Evolutionary conservation across 2,329 filamentous ascomycete genomes (phyloP), one percentile per base, ranked within the genome.

Genomic region (Venturia asperata): DNA sequence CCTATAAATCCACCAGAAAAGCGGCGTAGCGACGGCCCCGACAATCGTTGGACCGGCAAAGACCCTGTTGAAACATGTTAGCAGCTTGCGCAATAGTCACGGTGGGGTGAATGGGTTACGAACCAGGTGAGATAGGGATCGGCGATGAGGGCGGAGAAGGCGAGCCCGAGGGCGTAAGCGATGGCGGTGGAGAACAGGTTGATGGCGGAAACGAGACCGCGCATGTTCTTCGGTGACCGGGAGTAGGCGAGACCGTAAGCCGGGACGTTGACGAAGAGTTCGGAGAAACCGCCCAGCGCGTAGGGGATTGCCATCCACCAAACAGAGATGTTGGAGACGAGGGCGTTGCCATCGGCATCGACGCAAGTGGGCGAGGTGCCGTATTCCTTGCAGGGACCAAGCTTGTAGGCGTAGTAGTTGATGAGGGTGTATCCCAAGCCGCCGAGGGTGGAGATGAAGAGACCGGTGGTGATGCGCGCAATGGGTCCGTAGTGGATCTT

Each of bases 211-310:
- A 83, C 80, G 19, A 82, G 72, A 69, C 80, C 79, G 67, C 80
- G 74, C 81, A 82, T 82, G 70, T 82, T 82, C 64, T 76, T 72
- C 2, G 81, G 81, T 0, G 80, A 78, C 13, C 79, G 77, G 1
- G 80, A 78, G 71, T 82, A 83, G 0, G 81, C 81, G 66, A 83
- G 79, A 67, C 79, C 80, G 70, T 79, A 82, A 1, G 80, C 81
- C 0, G 79, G 79, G 3, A 81, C 80, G 70, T 81, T 81, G 70
- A 81, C 73, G 69, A 82, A 81, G 45, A 62, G 34, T 41, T 65
- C 64, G 5, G 55, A 61, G 19, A 62, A 24, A 62, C 55, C 64
- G 30, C 64, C 56, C 0, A 65, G 55, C n/a, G 64, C 55, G 43
- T 63, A 65, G 9, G 56, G 52, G n/a, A 62, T 43, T 9, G 56